phyloP scores from a whole-genome alignment of 768 basidiomycete species.

The Neoboletus subvelutipes region DNA sequence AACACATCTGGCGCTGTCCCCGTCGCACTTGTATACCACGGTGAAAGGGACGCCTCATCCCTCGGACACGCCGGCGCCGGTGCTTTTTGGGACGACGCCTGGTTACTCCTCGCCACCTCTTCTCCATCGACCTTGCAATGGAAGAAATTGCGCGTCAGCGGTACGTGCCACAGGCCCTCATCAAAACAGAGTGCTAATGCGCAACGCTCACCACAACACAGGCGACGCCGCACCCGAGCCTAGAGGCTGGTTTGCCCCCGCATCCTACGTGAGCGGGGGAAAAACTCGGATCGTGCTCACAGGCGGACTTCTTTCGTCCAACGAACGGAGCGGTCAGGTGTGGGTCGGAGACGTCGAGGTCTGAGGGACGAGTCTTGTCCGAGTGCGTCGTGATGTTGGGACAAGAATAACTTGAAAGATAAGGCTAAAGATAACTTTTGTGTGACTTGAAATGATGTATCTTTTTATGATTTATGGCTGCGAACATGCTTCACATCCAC shows the following conservation, averaged over 20 bases:
- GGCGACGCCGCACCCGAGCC: constrained; percentile 25
- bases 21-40: constrained; percentile 37
- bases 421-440: too few relatives aligned
- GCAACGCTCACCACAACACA: neutral
- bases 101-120: constrained; percentile 30
- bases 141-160: constrained; percentile 24
- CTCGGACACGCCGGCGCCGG: constrained; percentile 42
- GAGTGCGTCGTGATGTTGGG: too few relatives aligned
- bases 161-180: neutral
- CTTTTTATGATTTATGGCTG: too few relatives aligned
- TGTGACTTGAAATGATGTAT: too few relatives aligned
- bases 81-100: constrained; percentile 40
- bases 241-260: constrained; percentile 45
- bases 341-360: constrained; percentile 39
- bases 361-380: neutral
- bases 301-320: constrained; percentile 42
- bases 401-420: too few relatives aligned
- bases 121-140: constrained; percentile 18
- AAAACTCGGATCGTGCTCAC: constrained; percentile 33
- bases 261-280: constrained; percentile 23
- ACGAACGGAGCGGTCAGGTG: constrained; percentile 41
- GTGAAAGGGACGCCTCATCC: constrained; percentile 35
- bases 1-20: neutral
- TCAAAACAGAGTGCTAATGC: neutral
- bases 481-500: too few relatives aligned